phyloP scores from a whole-genome alignment of 2,329 filamentous ascomycete genomes.

The Aureobasidium zeae region DNA sequence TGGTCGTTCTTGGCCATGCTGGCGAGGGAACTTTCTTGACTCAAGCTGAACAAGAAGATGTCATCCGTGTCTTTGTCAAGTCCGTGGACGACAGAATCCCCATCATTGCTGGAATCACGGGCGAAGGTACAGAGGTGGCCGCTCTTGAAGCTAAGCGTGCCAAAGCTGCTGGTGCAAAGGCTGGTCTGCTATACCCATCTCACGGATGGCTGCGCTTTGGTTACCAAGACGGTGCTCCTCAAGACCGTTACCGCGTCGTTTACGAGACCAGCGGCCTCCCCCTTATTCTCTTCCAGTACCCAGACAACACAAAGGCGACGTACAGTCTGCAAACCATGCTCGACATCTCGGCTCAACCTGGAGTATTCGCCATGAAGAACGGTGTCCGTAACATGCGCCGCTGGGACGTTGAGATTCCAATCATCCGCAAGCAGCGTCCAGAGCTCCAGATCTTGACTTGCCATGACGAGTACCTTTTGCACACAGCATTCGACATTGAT shows the following conservation, averaged over 20 bases:
- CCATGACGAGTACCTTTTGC: conserved; percentile 46
- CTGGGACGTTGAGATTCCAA: conserved; percentile 48
- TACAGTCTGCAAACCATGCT: conserved; percentile 45
- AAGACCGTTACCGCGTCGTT: conserved; percentile 43
- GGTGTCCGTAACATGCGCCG: conserved; percentile 49
- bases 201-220: conserved; percentile 49
- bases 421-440: conserved; percentile 42
- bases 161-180: conserved; percentile 42
- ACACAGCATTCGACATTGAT: conserved; percentile 45
- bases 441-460: conserved; percentile 44
- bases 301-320: conserved; percentile 45
- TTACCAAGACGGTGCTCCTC: conserved; percentile 44
- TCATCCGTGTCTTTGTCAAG: conserved; percentile 45
- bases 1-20: conserved; percentile 47
- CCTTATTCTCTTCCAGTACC: conserved; percentile 47
- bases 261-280: conserved; percentile 43
- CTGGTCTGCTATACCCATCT: conserved; percentile 44
- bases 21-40: conserved; percentile 48
- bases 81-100: conserved; percentile 43
- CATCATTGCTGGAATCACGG: conserved; percentile 46
- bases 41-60: conserved; percentile 39
- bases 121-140: conserved; percentile 45
- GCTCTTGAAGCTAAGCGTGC: conserved; percentile 44
- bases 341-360: conserved; percentile 44
- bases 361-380: conserved; percentile 49